phyloP scores from a whole-genome alignment of 2,329 filamentous ascomycete genomes.

The Cladophialophora psammophila region DNA sequence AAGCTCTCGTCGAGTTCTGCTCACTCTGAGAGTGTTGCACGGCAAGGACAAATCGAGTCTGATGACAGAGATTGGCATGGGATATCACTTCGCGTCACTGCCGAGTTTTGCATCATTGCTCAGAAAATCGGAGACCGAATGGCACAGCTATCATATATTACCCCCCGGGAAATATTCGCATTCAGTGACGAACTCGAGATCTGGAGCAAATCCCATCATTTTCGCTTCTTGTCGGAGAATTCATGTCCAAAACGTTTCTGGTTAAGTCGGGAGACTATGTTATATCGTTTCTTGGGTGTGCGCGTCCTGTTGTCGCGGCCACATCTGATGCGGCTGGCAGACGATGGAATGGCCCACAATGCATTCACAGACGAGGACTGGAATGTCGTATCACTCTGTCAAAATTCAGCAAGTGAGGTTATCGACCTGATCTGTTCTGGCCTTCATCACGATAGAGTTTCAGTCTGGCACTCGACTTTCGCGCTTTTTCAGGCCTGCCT shows the following conservation, averaged over 20 bases:
- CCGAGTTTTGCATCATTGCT: constrained; percentile 19
- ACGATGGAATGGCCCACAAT: neutral
- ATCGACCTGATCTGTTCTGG: constrained; percentile 6
- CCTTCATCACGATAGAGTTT: constrained; percentile 12
- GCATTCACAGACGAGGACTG: constrained; percentile 19
- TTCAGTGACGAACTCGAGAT: constrained; percentile 10
- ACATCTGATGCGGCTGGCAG: constrained; percentile 19
- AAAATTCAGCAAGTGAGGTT: constrained; percentile 2
- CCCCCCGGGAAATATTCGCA: constrained; percentile 10
- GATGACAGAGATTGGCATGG: constrained; percentile 9
- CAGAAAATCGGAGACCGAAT: constrained; percentile 7
- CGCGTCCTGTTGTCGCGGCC: constrained; percentile 19
- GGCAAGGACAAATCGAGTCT: neutral
- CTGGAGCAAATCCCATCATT: constrained; percentile 10
- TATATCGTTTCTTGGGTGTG: constrained; percentile 4
- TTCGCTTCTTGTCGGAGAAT: neutral
- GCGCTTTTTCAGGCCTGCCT: constrained; percentile 20
- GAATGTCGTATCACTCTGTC: constrained; percentile 17
- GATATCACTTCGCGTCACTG: constrained; percentile 9
- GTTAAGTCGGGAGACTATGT: constrained; percentile 9
- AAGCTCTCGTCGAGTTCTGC: neutral
- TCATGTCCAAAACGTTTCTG: constrained; percentile 10
- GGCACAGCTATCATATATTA: constrained; percentile 13
- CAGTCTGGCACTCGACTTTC: constrained; percentile 19
- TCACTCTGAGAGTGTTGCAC: neutral